Conservation (phyloP, 176 grass and related monocot genomes). For the Microstegium vimineum region DNA sequence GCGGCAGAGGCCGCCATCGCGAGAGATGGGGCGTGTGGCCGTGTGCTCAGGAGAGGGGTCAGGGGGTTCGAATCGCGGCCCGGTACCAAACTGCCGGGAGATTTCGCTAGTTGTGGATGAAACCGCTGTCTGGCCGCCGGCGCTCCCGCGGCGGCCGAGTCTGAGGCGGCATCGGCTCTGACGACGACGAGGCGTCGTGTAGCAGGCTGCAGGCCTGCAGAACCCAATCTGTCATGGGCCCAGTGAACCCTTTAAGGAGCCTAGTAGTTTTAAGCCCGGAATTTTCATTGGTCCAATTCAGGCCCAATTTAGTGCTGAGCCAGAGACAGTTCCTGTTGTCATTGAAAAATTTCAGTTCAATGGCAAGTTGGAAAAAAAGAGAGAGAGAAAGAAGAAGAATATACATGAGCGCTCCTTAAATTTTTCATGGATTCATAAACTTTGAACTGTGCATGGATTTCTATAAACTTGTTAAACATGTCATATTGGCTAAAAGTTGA, state of each 20-base stretch:
- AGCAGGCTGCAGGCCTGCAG: neutral
- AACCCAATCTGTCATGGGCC: neutral
- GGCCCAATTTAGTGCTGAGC: neutral
- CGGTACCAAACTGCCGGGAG: neutral
- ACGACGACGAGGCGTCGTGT: neutral
- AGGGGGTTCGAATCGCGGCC: neutral
- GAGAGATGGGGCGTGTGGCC: neutral
- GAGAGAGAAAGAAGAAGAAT: too few relatives aligned
- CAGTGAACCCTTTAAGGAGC: neutral
- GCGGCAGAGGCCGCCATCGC: conserved; percentile 17
- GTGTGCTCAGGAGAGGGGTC: neutral
- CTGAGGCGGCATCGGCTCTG: neutral
- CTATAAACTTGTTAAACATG: too few relatives aligned
- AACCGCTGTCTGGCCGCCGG: neutral
- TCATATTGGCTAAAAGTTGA: too few relatives aligned
- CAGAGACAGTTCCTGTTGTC: neutral
- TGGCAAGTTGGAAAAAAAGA: too few relatives aligned
- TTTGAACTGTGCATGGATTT: too few relatives aligned
- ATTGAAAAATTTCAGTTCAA: neutral
- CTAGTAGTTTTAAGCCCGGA: neutral
- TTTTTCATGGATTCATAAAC: too few relatives aligned
- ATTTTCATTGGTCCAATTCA: neutral
- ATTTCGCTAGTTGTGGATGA: neutral
- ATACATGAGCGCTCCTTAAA: too few relatives aligned
- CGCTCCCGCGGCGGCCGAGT: neutral